phyloP scores from a whole-genome alignment of 805 yeast species.

The Candida nanaspora region DNA sequence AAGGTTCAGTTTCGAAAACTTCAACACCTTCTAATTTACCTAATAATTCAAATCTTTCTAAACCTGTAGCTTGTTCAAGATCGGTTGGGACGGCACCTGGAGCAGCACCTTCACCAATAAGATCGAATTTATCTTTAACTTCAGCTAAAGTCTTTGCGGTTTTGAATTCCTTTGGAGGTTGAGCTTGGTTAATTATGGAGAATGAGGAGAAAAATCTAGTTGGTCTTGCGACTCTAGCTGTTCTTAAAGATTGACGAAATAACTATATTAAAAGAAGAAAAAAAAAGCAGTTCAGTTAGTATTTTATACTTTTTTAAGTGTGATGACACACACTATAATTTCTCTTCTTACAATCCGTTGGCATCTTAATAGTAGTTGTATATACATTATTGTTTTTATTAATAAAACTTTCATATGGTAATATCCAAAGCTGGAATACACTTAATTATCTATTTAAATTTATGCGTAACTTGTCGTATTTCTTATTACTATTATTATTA shows the following conservation, averaged over 20 bases:
- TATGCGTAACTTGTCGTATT: too few species aligned
- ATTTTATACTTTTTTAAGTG: too few species aligned
- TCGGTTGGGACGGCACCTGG: constrained; percentile 84
- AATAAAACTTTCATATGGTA: too few species aligned
- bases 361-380: too few species aligned
- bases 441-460: too few species aligned
- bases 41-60: constrained; percentile 90
- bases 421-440: too few species aligned
- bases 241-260: constrained; percentile 31
- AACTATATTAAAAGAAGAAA: constrained; percentile 12
- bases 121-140: constrained; percentile 68
- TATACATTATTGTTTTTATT: too few species aligned
- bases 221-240: constrained; percentile 23
- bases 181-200: constrained; percentile 17
- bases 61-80: constrained; percentile 95
- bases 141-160: constrained; percentile 68
- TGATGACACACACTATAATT: too few species aligned
- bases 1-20: constrained; percentile 82
- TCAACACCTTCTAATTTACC: constrained; percentile 96
- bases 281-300: constrained; percentile 3
- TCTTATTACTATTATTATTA: too few species aligned
- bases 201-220: constrained; percentile 28
- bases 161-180: constrained; percentile 33
- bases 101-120: constrained; percentile 89
- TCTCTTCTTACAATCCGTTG: too few species aligned